These are phyloP conservation scores for Fusarium irregulare DNA, from an alignment of 2,329 filamentous ascomycete genomes.

Conservation along the genomic window DNA sequence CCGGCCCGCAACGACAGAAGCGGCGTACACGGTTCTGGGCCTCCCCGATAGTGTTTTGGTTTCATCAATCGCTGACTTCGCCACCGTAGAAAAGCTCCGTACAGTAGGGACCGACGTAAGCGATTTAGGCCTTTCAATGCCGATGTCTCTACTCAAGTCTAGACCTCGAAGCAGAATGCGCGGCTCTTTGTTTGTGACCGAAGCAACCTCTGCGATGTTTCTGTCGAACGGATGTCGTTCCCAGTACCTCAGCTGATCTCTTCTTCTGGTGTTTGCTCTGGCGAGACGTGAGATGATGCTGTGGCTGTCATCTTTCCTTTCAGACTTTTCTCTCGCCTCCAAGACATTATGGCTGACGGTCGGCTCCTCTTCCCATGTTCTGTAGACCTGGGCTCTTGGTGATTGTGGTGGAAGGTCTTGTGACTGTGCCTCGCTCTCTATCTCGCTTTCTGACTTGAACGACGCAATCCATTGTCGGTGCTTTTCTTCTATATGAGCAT, in stretches of 20 bases:
- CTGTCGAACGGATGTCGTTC: neutral
- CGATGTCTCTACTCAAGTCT: too few relatives aligned
- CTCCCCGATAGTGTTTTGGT: accelerated
- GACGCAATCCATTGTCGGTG: neutral
- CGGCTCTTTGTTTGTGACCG: neutral
- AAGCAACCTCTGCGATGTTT: neutral
- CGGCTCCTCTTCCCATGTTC: neutral
- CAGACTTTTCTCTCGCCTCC: neutral
- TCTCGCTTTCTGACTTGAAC: too few relatives aligned
- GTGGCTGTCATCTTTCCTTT: accelerated
- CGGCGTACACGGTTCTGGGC: accelerated
- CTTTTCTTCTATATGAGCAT: neutral
- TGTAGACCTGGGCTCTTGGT: neutral
- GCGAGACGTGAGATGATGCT: neutral
- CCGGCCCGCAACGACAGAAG: neutral
- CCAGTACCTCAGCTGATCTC: neutral
- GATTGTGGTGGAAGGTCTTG: too few relatives aligned
- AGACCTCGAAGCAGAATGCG: too few relatives aligned
- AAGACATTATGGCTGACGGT: accelerated
- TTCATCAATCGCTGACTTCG: neutral
- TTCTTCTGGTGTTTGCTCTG: neutral
- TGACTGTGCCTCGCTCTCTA: too few relatives aligned
- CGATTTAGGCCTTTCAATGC: too few relatives aligned
- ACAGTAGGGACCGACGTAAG: too few relatives aligned
- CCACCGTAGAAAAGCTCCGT: too few relatives aligned